Conservation (phyloP, 2,329 filamentous ascomycete genomes). For the Penicillium sclerotiorum region DNA sequence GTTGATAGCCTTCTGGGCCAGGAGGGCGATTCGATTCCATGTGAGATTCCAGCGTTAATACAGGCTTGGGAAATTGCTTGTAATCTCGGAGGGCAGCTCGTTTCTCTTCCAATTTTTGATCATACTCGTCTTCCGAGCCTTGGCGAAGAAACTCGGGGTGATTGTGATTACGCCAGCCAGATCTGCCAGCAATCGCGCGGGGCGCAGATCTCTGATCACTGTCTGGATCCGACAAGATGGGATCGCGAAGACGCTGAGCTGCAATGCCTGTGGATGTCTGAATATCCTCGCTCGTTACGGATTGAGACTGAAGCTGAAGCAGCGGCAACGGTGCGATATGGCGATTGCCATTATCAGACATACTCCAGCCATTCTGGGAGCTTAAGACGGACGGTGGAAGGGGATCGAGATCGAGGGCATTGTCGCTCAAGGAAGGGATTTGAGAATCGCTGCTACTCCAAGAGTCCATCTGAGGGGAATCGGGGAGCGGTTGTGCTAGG, state of each 20-base stretch:
- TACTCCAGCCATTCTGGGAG: slow-evolving; percentile 38
- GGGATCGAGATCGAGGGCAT: slow-evolving; percentile 42
- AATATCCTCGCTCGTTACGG: slow-evolving; percentile 28
- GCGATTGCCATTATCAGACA: slow-evolving; percentile 30
- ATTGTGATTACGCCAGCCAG: slow-evolving; percentile 39
- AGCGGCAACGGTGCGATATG: slow-evolving; percentile 21
- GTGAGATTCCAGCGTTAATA: slow-evolving; percentile 52
- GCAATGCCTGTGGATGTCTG: slow-evolving; percentile 25
- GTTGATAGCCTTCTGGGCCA: slow-evolving; percentile 41
- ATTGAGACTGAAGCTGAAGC: slow-evolving; percentile 27
- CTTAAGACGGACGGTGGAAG: slow-evolving; percentile 48
- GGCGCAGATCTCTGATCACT: slow-evolving; percentile 44
- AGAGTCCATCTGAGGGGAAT: slow-evolving; percentile 38
- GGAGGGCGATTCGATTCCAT: slow-evolving; percentile 33
- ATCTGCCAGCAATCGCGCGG: slow-evolving; percentile 41
- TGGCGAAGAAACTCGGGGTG: slow-evolving; percentile 29
- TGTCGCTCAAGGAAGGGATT: slow-evolving; percentile 36
- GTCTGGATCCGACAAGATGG: slow-evolving; percentile 23
- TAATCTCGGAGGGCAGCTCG: slow-evolving; percentile 51
- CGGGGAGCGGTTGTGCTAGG: slow-evolving; percentile 53
- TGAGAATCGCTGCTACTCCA: slow-evolving; percentile 34
- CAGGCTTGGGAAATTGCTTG: slow-evolving; percentile 52
- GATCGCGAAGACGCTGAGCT: slow-evolving; percentile 27
- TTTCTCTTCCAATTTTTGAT: slow-evolving; percentile 45
- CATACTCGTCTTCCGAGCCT: slow-evolving; percentile 39